Percentiles rank a stretch among this genome's conserved stretches.
These are phyloP conservation scores for Sophora flavescens DNA, from an alignment of 306 rosid genomes.

Conservation along the genomic window DNA sequence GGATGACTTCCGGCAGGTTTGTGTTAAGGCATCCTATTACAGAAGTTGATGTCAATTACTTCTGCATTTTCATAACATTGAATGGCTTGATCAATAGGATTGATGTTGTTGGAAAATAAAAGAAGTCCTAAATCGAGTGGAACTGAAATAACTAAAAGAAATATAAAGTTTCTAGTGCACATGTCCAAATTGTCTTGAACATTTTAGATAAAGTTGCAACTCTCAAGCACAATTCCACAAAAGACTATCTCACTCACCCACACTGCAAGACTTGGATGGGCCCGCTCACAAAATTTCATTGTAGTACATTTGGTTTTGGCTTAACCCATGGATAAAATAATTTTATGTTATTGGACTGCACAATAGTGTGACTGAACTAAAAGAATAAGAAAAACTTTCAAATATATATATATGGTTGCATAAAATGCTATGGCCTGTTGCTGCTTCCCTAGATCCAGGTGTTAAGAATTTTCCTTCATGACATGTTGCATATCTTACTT, in stretches of 20 bases:
- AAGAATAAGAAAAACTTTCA: not conserved
- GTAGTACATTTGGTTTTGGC: not conserved
- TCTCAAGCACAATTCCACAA: too few relatives aligned
- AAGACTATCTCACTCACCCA: too few relatives aligned
- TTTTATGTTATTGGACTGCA: not conserved
- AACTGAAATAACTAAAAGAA: too few relatives aligned
- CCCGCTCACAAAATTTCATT: not conserved
- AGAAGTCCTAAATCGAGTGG: too few relatives aligned
- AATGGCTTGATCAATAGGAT: not conserved
- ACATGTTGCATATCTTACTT: not conserved
- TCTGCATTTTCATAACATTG: not conserved
- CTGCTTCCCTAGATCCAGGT: not conserved
- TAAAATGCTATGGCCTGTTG: not conserved
- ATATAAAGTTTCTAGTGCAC: too few relatives aligned
- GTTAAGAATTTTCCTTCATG: not conserved
- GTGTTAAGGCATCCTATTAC: not conserved
- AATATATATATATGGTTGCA: not conserved
- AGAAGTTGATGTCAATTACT: not conserved
- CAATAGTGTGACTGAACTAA: not conserved
- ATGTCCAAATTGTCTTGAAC: too few relatives aligned
- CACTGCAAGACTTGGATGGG: too few relatives aligned
- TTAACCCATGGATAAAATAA: not conserved
- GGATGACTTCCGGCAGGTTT: slow-evolving; percentile 63
- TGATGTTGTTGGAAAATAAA: too few relatives aligned
- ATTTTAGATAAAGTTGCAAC: too few relatives aligned